These are phyloP conservation scores for Globisporangium spinosum DNA, from an alignment of 352 stramenopile species.

Conservation along the genomic window DNA sequence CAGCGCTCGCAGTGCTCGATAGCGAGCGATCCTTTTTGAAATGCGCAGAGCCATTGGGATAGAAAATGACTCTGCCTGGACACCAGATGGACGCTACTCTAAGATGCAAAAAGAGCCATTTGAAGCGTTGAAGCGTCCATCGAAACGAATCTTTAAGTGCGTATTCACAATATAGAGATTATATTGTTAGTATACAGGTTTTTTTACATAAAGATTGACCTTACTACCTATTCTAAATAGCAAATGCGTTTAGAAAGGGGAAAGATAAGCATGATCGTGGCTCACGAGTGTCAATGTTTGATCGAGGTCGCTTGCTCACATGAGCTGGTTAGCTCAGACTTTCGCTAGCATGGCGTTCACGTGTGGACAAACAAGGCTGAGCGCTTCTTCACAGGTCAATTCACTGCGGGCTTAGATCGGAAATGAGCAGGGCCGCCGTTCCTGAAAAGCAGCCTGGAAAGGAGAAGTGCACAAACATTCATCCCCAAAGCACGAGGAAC, in stretches of 20 bases:
- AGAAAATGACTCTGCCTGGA: conserved; percentile 23
- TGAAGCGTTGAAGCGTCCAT: background rate
- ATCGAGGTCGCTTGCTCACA: background rate
- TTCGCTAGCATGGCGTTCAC: background rate
- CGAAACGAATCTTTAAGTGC: background rate
- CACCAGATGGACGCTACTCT: conserved; percentile 22
- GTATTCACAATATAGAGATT: background rate
- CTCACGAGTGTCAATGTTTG: background rate
- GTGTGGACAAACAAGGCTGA: background rate
- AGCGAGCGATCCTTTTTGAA: background rate
- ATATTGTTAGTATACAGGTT: background rate
- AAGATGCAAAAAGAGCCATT: conserved; percentile 23
- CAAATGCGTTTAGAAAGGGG: background rate
- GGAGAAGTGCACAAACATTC: background rate
- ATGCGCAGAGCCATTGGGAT: conserved; percentile 16
- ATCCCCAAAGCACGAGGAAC: background rate
- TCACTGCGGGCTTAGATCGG: background rate
- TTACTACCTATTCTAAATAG: background rate
- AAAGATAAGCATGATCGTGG: background rate
- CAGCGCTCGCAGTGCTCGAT: background rate
- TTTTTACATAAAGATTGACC: background rate
- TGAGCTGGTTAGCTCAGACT: background rate
- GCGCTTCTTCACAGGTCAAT: background rate
- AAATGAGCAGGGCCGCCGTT: background rate
- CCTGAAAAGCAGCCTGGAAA: background rate